These are phyloP conservation scores for Salvia rosmarinus DNA, from an alignment of 257 asterid genomes.

Conservation along the genomic window DNA sequence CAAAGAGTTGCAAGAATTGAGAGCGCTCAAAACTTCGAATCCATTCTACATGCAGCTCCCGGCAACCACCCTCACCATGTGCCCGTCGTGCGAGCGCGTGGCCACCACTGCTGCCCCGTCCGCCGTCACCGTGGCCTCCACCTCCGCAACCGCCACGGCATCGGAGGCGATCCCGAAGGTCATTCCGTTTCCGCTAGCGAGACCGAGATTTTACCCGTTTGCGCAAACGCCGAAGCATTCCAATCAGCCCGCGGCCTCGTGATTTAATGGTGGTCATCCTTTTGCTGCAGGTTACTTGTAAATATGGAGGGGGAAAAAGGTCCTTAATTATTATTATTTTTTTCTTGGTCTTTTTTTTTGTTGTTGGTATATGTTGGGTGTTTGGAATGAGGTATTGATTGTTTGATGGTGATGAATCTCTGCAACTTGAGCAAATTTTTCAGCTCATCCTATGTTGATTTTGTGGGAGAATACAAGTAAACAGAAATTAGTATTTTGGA, in stretches of 20 bases:
- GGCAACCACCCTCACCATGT: conserved; percentile 88
- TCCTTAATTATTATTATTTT: neutral
- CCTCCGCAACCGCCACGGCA: conserved; percentile 33
- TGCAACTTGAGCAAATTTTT: conserved; percentile 43
- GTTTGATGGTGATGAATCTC: conserved; percentile 30
- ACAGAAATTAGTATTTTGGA: neutral
- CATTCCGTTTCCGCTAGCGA: conserved; percentile 47
- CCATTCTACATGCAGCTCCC: conserved; percentile 78
- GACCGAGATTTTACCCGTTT: conserved; percentile 67
- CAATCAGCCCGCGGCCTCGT: conserved; percentile 61
- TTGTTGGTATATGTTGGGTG: conserved; percentile 17
- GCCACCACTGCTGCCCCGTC: conserved; percentile 42
- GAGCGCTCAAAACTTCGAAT: conserved; percentile 68
- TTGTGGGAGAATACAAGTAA: conserved; percentile 33
- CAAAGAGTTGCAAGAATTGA: conserved; percentile 73
- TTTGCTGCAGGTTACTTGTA: conserved; percentile 33
- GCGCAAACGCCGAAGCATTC: conserved; percentile 42
- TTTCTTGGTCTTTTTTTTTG: neutral
- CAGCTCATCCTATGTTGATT: conserved; percentile 43
- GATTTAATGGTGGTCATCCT: conserved; percentile 14
- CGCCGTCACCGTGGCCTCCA: conserved; percentile 27
- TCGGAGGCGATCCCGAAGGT: conserved; percentile 32
- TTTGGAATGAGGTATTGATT: conserved; percentile 35
- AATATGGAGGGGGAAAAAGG: conserved; percentile 29
- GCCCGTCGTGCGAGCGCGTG: conserved; percentile 89